These are phyloP conservation scores for Raffaelea albimanens DNA, from an alignment of 2,329 filamentous ascomycete genomes.

Conservation along the genomic window DNA sequence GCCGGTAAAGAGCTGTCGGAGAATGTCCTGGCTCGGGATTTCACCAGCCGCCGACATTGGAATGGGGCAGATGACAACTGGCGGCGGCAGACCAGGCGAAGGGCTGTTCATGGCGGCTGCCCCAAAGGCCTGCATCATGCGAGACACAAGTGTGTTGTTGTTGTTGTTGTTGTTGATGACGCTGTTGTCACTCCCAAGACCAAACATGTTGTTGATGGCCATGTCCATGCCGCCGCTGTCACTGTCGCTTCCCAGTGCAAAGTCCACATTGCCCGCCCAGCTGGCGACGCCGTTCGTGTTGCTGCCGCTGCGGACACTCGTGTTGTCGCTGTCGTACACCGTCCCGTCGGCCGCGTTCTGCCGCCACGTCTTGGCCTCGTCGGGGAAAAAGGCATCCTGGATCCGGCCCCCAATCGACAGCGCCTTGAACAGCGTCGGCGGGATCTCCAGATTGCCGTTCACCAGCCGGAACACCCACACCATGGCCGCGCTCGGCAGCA, in stretches of 20 bases:
- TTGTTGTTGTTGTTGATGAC: too few species aligned
- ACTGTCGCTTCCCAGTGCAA: neutral
- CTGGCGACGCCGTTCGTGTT: neutral
- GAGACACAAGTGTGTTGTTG: too few species aligned
- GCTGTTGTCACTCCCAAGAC: too few species aligned
- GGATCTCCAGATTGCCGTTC: constrained; percentile 11
- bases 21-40: too few species aligned
- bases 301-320: neutral
- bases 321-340: neutral
- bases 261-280: neutral
- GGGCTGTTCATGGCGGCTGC: neutral
- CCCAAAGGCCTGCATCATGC: neutral
- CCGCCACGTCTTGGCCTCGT: constrained; percentile 7
- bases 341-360: neutral
- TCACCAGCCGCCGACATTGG: neutral
- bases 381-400: constrained; percentile 9
- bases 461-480: constrained; percentile 11
- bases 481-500: constrained; percentile 3
- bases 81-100: neutral
- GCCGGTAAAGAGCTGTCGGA: too few species aligned
- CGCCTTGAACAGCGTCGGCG: constrained; percentile 9
- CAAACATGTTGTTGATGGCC: too few species aligned
- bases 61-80: neutral
- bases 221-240: neutral
- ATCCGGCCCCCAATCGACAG: constrained; percentile 8